Evolutionary conservation across 345 rosid species (phyloP).

Genomic region (Euphorbia lathyris): DNA sequence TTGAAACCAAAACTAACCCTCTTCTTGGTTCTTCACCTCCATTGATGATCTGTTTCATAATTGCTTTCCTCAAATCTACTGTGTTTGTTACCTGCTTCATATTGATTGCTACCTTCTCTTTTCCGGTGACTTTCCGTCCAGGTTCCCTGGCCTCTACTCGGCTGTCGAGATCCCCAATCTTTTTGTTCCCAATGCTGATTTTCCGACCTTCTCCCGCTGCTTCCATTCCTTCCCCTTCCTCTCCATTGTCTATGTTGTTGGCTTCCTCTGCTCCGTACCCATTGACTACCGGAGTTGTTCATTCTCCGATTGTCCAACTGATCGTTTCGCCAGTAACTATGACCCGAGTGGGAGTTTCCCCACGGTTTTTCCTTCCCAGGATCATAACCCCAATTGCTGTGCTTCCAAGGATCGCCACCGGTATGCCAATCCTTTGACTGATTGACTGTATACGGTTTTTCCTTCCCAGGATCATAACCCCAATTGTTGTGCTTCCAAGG

Average conservation of each 20-base stretch:
- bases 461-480: constrained; percentile 13
- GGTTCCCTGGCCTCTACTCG: constrained; percentile 36
- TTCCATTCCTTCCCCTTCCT: neutral
- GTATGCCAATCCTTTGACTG: constrained; percentile 9
- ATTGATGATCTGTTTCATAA: constrained; percentile 24
- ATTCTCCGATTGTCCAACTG: constrained; percentile 19
- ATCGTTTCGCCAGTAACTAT: constrained; percentile 29
- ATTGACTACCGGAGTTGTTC: constrained; percentile 22
- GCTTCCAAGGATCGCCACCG: constrained; percentile 21
- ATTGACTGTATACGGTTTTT: no score
- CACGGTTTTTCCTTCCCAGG: constrained; percentile 23
- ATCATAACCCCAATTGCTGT: constrained; percentile 4
- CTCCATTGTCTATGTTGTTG: constrained; percentile 13
- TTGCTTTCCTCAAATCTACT: constrained; percentile 37
- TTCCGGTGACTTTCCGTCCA: constrained; percentile 37
- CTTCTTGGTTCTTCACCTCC: constrained; percentile 35
- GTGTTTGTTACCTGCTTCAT: constrained; percentile 31
- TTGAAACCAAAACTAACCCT: constrained; percentile 41
- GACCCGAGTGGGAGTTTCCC: constrained; percentile 20
- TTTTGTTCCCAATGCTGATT: constrained; percentile 17
- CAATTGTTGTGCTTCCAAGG: constrained; percentile 19
- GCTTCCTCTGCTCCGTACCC: constrained; percentile 11
- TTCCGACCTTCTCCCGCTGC: constrained; percentile 19
- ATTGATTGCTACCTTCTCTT: constrained; percentile 43
- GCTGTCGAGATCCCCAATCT: constrained; percentile 29